Conservation (phyloP, 2,329 filamentous ascomycete species). For the Chlorencoelia australis region DNA sequence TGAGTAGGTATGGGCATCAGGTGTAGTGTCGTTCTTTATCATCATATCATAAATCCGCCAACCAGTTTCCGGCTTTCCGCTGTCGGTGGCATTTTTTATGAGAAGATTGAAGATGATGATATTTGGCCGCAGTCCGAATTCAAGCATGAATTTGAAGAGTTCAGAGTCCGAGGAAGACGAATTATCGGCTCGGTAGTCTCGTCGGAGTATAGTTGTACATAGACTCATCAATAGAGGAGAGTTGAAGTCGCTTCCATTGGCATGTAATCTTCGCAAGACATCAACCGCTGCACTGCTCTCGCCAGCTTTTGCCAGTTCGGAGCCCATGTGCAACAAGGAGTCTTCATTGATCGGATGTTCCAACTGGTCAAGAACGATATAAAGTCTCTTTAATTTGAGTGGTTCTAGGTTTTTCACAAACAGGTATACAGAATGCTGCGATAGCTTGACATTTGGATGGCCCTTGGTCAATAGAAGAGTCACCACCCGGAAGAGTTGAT, state of each 20-base stretch:
- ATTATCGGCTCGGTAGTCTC: conserved; percentile 25
- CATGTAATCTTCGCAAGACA: conserved; percentile 32
- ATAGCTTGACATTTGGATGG: no score
- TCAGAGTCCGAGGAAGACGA: conserved; percentile 39
- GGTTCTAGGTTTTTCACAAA: conserved; percentile 1
- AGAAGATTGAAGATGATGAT: conserved; percentile 54
- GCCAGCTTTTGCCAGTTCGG: conserved; percentile 30
- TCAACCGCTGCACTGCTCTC: conserved; percentile 31
- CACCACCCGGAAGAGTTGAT: no score
- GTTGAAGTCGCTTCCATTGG: conserved; percentile 36
- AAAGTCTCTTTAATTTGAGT: conserved; percentile 14
- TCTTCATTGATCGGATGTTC: conserved; percentile 15
- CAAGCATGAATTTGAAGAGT: conserved; percentile 46
- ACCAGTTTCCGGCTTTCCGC: conserved; percentile 51
- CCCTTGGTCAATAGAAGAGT: no score
- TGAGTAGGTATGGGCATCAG: conserved; percentile 58
- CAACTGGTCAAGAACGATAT: conserved; percentile 9
- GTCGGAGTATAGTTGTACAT: conserved; percentile 48
- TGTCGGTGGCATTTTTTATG: conserved; percentile 60
- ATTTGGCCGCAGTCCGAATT: conserved; percentile 53
- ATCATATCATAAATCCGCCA: conserved; percentile 57
- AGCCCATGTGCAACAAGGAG: conserved; percentile 22
- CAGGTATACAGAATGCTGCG: conserved; percentile 1
- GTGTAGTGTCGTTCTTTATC: conserved; percentile 44
- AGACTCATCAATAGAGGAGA: conserved; percentile 38